Evolutionary conservation across 768 basidiomycete species (phyloP), one percentile per base, ranked within the genome.

Genomic region (Psilocybe cyanescens): DNA sequence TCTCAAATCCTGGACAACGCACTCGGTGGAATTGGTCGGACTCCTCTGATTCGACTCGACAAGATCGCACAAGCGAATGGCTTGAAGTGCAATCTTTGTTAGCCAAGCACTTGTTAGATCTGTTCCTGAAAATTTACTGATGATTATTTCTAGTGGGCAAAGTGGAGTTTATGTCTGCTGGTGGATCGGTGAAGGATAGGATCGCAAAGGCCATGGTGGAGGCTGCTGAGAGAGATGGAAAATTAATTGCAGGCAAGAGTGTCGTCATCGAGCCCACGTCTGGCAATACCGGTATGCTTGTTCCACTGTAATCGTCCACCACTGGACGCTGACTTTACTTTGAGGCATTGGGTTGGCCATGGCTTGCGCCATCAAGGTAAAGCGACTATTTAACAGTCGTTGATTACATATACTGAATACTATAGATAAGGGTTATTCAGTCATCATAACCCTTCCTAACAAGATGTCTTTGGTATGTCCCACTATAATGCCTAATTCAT

Each of bases 161-260:
- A 75, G 81, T 92, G 14, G 97, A 99, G 68, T 98, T 86, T 72
- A 84, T 92, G 70, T 95, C 92, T 17, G 89, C 88, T 1, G 97
- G 97, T 8, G 97, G 97, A 2, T 95, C 92, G 2, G 91, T 98
- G 61, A 99, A 99, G 78, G 97, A 99, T 72, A 82, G 96, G 60
- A 97, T 99, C 56, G 96, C 95, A 29, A 96, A 94, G 74, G 88
- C 94, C 9, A 99, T 99, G 97, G 86, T 99, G 1, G 90, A 95
- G 65, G 85, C 89, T n/a, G 97, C 97, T 5, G 97, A 99, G 80
- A 81, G 81, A 57, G 89, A 94, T 35, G 96, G 95, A 35, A 87
- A 80, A 53, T 85, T 99, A 44, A 82, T 93, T 37, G 92, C 92
- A 1, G 95, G 95, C 0, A 81, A 93, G 75, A 94, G 92, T 66